Conservation (phyloP, 768 basidiomycete genomes). For the Xerocomellus chrysenteron region DNA sequence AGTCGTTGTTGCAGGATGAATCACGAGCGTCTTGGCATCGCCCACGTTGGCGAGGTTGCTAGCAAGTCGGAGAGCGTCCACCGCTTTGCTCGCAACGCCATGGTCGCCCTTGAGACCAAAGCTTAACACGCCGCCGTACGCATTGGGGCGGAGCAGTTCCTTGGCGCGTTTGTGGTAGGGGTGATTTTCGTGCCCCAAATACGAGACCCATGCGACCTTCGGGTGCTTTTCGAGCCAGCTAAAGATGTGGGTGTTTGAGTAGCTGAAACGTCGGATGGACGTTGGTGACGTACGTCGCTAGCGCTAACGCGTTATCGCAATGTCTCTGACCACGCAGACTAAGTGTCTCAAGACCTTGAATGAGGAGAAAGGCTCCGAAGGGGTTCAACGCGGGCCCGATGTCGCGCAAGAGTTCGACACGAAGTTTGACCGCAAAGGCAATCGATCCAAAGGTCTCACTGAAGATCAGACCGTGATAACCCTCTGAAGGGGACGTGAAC, state of each 20-base stretch:
- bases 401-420: slow-evolving; percentile 53
- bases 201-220: slow-evolving; percentile 74
- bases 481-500: slow-evolving; percentile 54
- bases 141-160: slow-evolving; percentile 48
- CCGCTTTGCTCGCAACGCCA: slow-evolving; percentile 52
- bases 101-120: slow-evolving; percentile 71
- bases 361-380: slow-evolving; percentile 55
- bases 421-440: slow-evolving; percentile 52
- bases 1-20: slow-evolving; percentile 58
- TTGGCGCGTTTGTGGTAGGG: slow-evolving; percentile 58
- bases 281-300: slow-evolving; percentile 39
- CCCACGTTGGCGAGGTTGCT: slow-evolving; percentile 75
- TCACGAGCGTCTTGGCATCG: slow-evolving; percentile 61
- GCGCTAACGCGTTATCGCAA: slow-evolving; percentile 51
- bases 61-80: slow-evolving; percentile 69
- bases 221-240: slow-evolving; percentile 63
- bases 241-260: no score
- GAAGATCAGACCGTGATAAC: slow-evolving; percentile 55
- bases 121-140: slow-evolving; percentile 72
- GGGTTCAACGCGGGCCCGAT: slow-evolving; percentile 54
- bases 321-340: slow-evolving; percentile 60
- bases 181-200: slow-evolving; percentile 68
- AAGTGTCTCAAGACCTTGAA: slow-evolving; percentile 64
- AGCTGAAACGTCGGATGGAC: neutral
- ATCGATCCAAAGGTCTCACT: slow-evolving; percentile 49